A percentile compares a stretch with the other conserved stretches of the same genome.
Conservation (phyloP, 768 basidiomycete species). For the Auricularia heimuer region DNA sequence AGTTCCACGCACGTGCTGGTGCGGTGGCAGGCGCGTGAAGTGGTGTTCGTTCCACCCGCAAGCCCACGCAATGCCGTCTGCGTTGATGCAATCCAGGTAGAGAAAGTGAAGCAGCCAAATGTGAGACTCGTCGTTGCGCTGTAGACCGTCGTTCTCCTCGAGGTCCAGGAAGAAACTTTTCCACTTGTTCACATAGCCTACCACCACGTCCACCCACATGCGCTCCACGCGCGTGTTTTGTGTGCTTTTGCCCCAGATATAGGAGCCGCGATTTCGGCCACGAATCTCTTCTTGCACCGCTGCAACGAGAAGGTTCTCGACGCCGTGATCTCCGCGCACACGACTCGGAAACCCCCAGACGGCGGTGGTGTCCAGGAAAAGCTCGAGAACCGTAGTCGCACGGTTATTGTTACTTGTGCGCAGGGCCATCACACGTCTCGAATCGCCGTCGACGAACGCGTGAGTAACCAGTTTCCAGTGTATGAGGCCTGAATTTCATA, state of each 20-base stretch:
- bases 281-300: conserved; percentile 20
- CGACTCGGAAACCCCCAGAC: conserved; percentile 23
- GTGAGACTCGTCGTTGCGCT: conserved; percentile 1
- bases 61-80: conserved; percentile 5
- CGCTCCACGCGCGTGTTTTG: conserved; percentile 11
- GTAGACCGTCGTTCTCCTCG: conserved; percentile 2
- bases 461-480: conserved; percentile 17
- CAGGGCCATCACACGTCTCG: conserved; percentile 12
- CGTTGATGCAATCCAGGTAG: conserved; percentile 7
- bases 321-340: conserved; percentile 30
- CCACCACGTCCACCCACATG: conserved; percentile 7
- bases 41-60: conserved; percentile 9
- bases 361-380: conserved; percentile 20
- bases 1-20: not conserved
- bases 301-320: conserved; percentile 22
- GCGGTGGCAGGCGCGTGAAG: too few relatives aligned
- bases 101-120: conserved; percentile 11
- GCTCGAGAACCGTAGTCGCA: conserved; percentile 25
- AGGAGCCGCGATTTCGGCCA: conserved; percentile 17
- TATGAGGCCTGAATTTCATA: conserved; percentile 7
- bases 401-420: conserved; percentile 30
- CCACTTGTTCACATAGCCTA: conserved; percentile 8
- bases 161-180: conserved; percentile 6
- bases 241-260: conserved; percentile 25
- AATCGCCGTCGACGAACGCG: conserved; percentile 14